Conservation (phyloP, 2,329 filamentous ascomycete species). For the Atkinsonella hypoxylon region DNA sequence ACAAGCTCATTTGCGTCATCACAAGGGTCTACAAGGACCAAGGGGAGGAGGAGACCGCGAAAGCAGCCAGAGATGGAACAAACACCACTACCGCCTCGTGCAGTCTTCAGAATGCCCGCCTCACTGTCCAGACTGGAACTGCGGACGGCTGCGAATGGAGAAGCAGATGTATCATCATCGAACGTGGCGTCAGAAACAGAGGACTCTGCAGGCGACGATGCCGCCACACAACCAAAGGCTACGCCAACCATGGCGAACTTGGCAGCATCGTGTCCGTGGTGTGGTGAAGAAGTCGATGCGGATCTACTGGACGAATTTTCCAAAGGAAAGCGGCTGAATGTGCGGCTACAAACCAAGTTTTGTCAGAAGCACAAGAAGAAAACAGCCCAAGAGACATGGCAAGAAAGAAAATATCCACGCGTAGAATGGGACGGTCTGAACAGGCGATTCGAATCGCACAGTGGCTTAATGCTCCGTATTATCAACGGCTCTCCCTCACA, state of each 20-base stretch:
- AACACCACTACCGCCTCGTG: slow-evolving; percentile 8
- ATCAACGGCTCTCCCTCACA: slow-evolving; percentile 48
- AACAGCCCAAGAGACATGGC: slow-evolving; percentile 37
- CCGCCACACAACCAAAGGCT: slow-evolving; percentile 1
- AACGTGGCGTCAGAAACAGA: slow-evolving; percentile 5
- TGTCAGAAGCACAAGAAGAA: slow-evolving; percentile 50
- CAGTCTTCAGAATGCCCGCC: slow-evolving; percentile 13
- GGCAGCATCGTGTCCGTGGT: slow-evolving; percentile 50
- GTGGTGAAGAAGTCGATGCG: slow-evolving; percentile 45
- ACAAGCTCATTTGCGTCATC: neutral
- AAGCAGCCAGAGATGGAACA: neutral
- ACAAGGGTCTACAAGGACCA: neutral
- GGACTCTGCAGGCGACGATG: neutral
- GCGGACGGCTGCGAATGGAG: neutral
- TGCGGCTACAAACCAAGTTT: slow-evolving; percentile 49
- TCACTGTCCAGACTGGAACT: slow-evolving; percentile 7
- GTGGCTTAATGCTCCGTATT: slow-evolving; percentile 42
- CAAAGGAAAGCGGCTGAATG: slow-evolving; percentile 34
- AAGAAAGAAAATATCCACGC: slow-evolving; percentile 48
- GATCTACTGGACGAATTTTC: slow-evolving; percentile 41
- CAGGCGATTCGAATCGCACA: slow-evolving; percentile 44
- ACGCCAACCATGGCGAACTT: slow-evolving; percentile 1
- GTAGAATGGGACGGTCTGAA: slow-evolving; percentile 58
- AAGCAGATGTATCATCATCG: neutral
- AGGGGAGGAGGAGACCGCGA: neutral